phyloP scores from a whole-genome alignment of 371 early-diverging fungal species.

The Lichtheimia ornata region DNA sequence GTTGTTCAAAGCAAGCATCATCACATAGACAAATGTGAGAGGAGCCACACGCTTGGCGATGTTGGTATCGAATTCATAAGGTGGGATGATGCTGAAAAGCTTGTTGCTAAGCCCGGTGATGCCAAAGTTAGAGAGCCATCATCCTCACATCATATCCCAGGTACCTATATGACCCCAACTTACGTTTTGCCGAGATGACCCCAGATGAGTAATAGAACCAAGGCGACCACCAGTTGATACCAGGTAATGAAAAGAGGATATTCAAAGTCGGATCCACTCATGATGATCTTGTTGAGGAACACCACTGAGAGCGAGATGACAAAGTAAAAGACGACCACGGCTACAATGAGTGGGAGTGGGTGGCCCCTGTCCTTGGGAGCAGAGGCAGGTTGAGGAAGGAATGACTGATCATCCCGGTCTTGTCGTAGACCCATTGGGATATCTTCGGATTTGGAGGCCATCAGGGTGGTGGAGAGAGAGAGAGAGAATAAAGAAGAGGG shows the following conservation, averaged over 20 bases:
- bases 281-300: constrained; percentile 74
- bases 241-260: constrained; percentile 73
- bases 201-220: constrained; percentile 60
- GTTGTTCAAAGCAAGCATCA: constrained; percentile 74
- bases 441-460: constrained; percentile 28
- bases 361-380: constrained; percentile 42
- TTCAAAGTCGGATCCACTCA: constrained; percentile 67
- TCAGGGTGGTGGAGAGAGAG: constrained; percentile 11
- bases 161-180: not conserved
- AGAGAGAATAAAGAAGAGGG: constrained; percentile 1
- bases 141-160: too few relatives aligned
- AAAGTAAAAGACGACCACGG: constrained; percentile 71
- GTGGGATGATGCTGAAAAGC: constrained; percentile 68
- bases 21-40: constrained; percentile 69
- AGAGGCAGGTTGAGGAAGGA: constrained; percentile 59
- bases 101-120: constrained; percentile 35
- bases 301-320: constrained; percentile 73
- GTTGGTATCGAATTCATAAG: constrained; percentile 61
- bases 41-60: constrained; percentile 65
- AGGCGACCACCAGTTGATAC: constrained; percentile 69
- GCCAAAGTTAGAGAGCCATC: not conserved
- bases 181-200: constrained; percentile 67
- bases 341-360: constrained; percentile 50
- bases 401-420: constrained; percentile 43
- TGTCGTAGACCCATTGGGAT: constrained; percentile 44